Base-by-base conservation (phyloP, 1,284 basidiomycete species). In the Microbotryum lychnidis-dioicae region DNA sequence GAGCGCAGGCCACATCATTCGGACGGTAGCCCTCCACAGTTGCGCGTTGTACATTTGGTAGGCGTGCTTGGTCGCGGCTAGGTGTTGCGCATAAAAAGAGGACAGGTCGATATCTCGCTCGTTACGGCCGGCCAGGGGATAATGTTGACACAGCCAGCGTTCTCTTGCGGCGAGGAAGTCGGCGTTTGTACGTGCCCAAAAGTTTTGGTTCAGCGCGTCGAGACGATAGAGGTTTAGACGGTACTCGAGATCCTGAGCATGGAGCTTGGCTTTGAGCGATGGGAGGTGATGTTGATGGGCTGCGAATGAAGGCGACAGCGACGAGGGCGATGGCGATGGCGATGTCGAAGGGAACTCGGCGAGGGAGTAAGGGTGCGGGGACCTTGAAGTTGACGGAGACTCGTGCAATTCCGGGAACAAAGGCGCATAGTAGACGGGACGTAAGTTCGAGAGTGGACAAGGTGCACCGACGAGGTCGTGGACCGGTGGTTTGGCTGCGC, bases 201-300 rank as follows among this genome's bases (percentile, higher is more conserved):
- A 71, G n/a, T 64, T 58, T 56, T 71, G 69, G 52, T 71, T 69
- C 59, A 71, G 64, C 21, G 56, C 50, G 55, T 73, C 71, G 50
- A 71, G 50, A 12, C 71, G 65, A 57, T 70, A 64, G 45, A 64
- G 56, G 10, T 64, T 60, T 12, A 69, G 50, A n/a, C 66, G 66
- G 68, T 70, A 73, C 20, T 70, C 70, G 49, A 73, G 62, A 57
- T 73, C 71, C n/a, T 62, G 42, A 7, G 66, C 45, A 29, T 72
- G 65, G 25, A 62, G 63, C 18, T 44, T 6, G 7, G 50, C 65
- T 18, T 56, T 33, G 18, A 58, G 16, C 0, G 44, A 54, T 21
- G 56, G 57, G 16, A 63, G 61, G 20, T 44, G 53, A 9, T 49
- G 58, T 49, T 54, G 61, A 6, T 25, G 47, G 2, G 42, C 20